A percentile compares a stretch with the other conserved stretches of the same genome.
These are phyloP conservation scores for Aphanomyces stellatus DNA, from an alignment of 352 stramenopile genomes.

Conservation along the genomic window DNA sequence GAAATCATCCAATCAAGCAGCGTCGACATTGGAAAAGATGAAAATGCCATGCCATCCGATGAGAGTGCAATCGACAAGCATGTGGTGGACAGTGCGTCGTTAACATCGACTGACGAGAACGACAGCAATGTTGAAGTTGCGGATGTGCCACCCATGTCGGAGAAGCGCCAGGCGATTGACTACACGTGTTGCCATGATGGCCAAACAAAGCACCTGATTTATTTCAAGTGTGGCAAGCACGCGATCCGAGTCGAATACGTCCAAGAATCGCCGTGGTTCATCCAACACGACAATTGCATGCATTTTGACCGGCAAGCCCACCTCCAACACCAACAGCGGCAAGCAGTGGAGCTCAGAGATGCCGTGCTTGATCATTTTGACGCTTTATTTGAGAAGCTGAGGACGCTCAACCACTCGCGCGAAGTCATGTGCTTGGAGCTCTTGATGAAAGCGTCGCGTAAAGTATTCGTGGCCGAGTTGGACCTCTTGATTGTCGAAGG, in stretches of 20 bases:
- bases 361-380: neutral
- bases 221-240: slow-evolving; percentile 62
- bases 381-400: neutral
- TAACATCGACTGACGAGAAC: neutral
- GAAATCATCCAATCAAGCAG: too few relatives aligned
- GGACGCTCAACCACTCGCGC: neutral
- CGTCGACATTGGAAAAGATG: neutral
- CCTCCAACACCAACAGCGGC: neutral
- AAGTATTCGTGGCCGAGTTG: neutral
- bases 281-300: slow-evolving; percentile 19
- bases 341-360: neutral
- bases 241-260: slow-evolving; percentile 75
- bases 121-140: neutral
- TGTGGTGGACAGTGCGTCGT: neutral
- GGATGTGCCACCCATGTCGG: neutral
- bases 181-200: neutral
- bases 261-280: slow-evolving; percentile 12
- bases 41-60: neutral
- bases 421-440: slow-evolving; percentile 16
- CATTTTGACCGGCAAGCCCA: slow-evolving; percentile 13
- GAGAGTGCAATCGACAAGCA: neutral
- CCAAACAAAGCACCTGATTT: slow-evolving; percentile 39
- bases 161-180: neutral
- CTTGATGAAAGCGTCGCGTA: neutral
- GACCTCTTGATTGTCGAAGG: neutral